phyloP scores from a whole-genome alignment of 441 rosid genomes.

The Omphalea diandra region DNA sequence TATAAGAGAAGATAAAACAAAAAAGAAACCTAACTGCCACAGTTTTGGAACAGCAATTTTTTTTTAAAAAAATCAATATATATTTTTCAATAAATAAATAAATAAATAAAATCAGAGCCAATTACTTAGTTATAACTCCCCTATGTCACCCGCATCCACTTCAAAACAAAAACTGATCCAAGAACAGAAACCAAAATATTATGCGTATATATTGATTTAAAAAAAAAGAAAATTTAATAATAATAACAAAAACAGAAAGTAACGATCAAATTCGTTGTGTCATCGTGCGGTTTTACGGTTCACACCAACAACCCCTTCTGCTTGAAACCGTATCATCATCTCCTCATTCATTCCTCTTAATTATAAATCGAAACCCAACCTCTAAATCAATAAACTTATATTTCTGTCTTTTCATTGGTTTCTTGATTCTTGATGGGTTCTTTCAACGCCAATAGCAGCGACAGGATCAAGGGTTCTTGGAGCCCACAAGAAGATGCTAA shows the following conservation, averaged over 20 bases:
- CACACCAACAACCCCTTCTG: slow-evolving; percentile 39
- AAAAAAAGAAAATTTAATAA: neutral
- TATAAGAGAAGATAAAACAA: neutral
- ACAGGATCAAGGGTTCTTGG: slow-evolving; percentile 58
- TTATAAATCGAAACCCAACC: neutral
- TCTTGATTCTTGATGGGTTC: slow-evolving; percentile 13
- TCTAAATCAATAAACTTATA: neutral
- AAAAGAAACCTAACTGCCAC: slow-evolving; percentile 7
- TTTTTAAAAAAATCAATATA: too few species aligned
- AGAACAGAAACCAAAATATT: neutral
- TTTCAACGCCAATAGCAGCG: slow-evolving; percentile 5
- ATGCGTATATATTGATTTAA: neutral
- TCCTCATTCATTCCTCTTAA: neutral
- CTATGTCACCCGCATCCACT: slow-evolving; percentile 16
- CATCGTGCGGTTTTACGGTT: slow-evolving; percentile 50
- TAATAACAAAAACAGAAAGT: slow-evolving; percentile 27
- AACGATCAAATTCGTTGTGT: slow-evolving; percentile 36
- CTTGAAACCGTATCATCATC: slow-evolving; percentile 20
- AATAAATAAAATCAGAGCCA: neutral
- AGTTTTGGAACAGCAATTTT: slow-evolving; percentile 8
- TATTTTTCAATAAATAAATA: too few species aligned
- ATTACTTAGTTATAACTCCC: slow-evolving; percentile 33
- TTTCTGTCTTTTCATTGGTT: too few species aligned
- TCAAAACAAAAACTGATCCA: slow-evolving; percentile 21
- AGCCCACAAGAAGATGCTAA: slow-evolving; percentile 57